phyloP scores from a whole-genome alignment of 2,329 filamentous ascomycete genomes.

The Aspergillus puulaauensis region DNA sequence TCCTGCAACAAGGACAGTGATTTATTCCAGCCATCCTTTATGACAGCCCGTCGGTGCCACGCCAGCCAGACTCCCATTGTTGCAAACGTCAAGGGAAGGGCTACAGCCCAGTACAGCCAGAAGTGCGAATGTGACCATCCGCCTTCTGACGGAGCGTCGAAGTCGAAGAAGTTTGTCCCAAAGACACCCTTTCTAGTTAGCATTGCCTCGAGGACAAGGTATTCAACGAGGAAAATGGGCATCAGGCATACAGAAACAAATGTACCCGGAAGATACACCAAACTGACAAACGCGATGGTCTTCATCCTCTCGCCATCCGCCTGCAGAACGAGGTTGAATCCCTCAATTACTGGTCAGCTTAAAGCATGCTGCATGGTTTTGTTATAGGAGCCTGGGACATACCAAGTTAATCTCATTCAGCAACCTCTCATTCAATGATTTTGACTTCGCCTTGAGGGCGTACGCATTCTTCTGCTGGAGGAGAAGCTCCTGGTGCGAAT shows the following conservation, averaged over 20 bases:
- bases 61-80: neutral
- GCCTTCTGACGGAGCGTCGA: constrained; percentile 18
- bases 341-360: constrained; percentile 2
- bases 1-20: no score
- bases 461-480: constrained; percentile 19
- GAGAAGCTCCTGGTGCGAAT: constrained; percentile 8
- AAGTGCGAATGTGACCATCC: constrained; percentile 21
- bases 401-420: constrained; percentile 35
- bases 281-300: constrained; percentile 26
- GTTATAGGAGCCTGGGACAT: neutral
- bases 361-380: neutral
- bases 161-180: constrained; percentile 36
- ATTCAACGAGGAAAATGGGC: neutral
- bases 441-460: constrained; percentile 24
- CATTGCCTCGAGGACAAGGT: neutral
- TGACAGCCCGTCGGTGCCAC: neutral
- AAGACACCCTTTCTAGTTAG: constrained; percentile 25
- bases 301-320: constrained; percentile 30
- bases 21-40: no score
- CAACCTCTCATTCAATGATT: constrained; percentile 28
- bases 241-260: constrained; percentile 25
- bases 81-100: constrained; percentile 26
- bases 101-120: constrained; percentile 34
- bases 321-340: constrained; percentile 34
- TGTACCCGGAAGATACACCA: constrained; percentile 28